Percentiles rank a stretch among this genome's conserved stretches.
These are phyloP conservation scores for Chenopodium berlandieri DNA, from an alignment of 148 eudicot species.

Conservation along the genomic window DNA sequence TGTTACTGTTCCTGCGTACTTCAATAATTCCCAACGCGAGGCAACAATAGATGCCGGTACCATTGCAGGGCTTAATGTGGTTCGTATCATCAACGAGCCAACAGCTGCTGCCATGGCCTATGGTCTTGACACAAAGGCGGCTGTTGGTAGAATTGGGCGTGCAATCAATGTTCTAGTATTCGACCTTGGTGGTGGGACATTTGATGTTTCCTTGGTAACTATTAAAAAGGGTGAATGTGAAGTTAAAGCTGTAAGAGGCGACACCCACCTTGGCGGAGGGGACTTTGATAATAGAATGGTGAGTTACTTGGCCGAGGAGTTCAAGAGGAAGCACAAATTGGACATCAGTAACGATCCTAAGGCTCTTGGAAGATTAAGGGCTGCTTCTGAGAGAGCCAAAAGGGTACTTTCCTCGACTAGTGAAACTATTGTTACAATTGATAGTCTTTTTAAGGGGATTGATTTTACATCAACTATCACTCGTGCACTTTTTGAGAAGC, in stretches of 20 bases:
- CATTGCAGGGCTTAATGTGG: neutral
- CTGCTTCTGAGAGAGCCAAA: slow-evolving; percentile 16
- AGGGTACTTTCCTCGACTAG: neutral
- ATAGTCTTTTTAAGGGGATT: slow-evolving; percentile 8
- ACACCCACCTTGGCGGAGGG: slow-evolving; percentile 18
- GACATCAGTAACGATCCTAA: neutral
- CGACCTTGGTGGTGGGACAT: slow-evolving; percentile 24
- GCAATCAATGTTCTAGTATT: neutral
- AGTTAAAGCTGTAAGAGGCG: slow-evolving; percentile 5
- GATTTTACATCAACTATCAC: slow-evolving; percentile 6
- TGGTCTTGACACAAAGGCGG: neutral
- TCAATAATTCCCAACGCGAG: neutral
- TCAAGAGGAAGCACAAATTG: neutral
- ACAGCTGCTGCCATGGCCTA: neutral
- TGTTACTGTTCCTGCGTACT: neutral
- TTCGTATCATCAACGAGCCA: neutral
- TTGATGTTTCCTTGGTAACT: slow-evolving; percentile 13
- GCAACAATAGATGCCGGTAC: neutral
- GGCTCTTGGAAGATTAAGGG: slow-evolving; percentile 1
- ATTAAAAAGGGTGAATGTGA: neutral
- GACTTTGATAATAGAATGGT: neutral
- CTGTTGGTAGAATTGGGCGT: neutral
- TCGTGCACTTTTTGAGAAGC: slow-evolving; percentile 13
- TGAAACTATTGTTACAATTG: slow-evolving; percentile 4
- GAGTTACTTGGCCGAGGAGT: neutral